Percentiles rank a stretch among this genome's conserved stretches.
phyloP scores from a whole-genome alignment of 2,329 filamentous ascomycete genomes.

The Phyllosticta citrichinensis region DNA sequence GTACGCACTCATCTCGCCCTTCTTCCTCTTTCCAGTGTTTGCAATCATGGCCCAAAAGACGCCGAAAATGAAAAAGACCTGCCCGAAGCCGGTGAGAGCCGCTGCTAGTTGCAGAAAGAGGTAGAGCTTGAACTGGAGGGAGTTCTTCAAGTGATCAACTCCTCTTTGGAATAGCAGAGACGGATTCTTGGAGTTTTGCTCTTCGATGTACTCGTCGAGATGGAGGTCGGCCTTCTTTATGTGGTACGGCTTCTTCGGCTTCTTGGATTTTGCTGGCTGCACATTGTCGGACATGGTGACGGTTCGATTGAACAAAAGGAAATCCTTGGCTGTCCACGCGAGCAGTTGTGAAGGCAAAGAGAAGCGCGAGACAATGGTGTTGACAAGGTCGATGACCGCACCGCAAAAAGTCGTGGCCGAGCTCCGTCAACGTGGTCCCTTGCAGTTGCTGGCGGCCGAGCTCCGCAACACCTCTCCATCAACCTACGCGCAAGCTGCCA shows the following conservation, averaged over 20 bases:
- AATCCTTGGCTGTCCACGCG: not conserved
- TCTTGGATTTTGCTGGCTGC: constrained; percentile 6
- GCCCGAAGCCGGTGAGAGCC: constrained; percentile 17
- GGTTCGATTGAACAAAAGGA: not conserved
- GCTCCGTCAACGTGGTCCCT: constrained; percentile 9
- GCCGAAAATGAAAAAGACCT: constrained; percentile 20
- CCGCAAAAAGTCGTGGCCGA: constrained; percentile 2
- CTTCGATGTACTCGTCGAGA: constrained; percentile 22
- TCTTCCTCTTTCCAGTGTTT: constrained; percentile 21
- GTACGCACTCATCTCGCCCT: constrained; percentile 23
- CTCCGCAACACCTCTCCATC: not conserved
- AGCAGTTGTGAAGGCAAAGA: not conserved
- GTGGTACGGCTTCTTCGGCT: constrained; percentile 21
- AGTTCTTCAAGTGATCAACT: constrained; percentile 14
- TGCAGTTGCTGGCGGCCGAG: not conserved
- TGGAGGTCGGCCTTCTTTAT: constrained; percentile 22
- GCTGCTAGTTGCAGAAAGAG: constrained; percentile 18
- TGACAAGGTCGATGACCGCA: not conserved
- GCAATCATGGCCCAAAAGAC: constrained; percentile 24
- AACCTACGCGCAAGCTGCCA: not conserved
- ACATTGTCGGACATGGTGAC: constrained; percentile 1
- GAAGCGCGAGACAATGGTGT: not conserved
- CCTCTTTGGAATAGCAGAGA: constrained; percentile 16
- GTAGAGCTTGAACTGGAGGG: constrained; percentile 21
- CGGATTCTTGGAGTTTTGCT: constrained; percentile 17